Percentiles rank a stretch among this genome's conserved stretches.
phyloP scores from a whole-genome alignment of 495 filamentous ascomycete genomes.

The Hypoxylon intermedium region DNA sequence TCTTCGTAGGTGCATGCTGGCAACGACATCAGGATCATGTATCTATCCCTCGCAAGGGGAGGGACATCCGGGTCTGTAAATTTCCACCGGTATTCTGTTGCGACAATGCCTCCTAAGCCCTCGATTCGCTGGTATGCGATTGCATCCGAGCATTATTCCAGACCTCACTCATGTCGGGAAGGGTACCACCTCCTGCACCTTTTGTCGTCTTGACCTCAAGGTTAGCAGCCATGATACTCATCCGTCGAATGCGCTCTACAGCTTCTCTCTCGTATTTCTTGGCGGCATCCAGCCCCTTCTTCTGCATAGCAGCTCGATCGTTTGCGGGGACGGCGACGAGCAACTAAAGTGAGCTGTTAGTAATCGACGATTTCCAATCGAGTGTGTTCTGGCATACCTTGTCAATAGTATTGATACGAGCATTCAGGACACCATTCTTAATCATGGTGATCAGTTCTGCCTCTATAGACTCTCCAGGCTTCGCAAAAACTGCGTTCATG shows the following conservation, averaged over 20 bases:
- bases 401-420: slow-evolving; percentile 84
- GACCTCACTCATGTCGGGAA: slow-evolving; percentile 33
- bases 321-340: slow-evolving; percentile 73
- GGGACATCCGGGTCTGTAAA: too few relatives aligned
- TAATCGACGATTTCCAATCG: background rate
- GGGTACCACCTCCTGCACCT: slow-evolving; percentile 17
- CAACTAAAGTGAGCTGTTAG: slow-evolving; percentile 50
- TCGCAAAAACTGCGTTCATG: slow-evolving; percentile 69
- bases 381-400: slow-evolving; percentile 53
- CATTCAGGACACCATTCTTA: slow-evolving; percentile 69
- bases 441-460: slow-evolving; percentile 82
- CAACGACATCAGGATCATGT: too few relatives aligned
- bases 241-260: slow-evolving; percentile 74
- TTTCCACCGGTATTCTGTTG: background rate
- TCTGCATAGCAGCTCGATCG: slow-evolving; percentile 70
- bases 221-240: slow-evolving; percentile 75
- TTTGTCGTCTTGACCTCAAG: slow-evolving; percentile 67
- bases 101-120: slow-evolving; percentile 1
- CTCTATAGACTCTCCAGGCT: slow-evolving; percentile 67
- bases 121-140: background rate
- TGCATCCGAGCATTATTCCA: slow-evolving; percentile 29
- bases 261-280: slow-evolving; percentile 75
- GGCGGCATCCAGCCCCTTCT: slow-evolving; percentile 68
- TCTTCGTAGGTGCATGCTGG: too few relatives aligned
- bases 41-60: too few relatives aligned